Evolutionary conservation across 768 basidiomycete species (phyloP).

Genomic region (Termitomyces sp.): DNA sequence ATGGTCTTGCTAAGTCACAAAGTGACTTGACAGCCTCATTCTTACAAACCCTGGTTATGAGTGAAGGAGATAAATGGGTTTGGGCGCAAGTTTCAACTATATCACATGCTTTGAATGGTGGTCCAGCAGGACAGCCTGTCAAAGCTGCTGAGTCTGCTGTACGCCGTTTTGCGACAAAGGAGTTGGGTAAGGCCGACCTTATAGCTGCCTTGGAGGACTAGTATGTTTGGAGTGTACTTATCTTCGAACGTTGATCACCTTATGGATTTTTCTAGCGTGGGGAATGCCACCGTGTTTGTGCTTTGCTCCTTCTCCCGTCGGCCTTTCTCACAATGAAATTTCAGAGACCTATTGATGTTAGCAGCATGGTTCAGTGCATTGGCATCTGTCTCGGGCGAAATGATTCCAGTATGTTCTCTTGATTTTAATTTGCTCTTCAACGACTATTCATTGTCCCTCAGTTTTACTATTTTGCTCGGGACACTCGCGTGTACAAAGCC

Average conservation of each 20-base stretch:
- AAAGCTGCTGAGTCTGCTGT: conserved; percentile 72
- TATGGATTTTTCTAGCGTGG: conserved; percentile 49
- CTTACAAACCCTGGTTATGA: conserved; percentile 94
- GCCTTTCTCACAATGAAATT: conserved; percentile 1
- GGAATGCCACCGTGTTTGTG: conserved; percentile 75
- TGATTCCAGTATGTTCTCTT: conserved; percentile 61
- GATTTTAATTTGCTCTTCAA: conserved; percentile 2
- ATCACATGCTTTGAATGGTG: conserved; percentile 66
- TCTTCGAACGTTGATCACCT: conserved; percentile 1
- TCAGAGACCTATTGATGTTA: conserved; percentile 74
- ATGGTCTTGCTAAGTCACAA: conserved; percentile 77
- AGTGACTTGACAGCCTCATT: conserved; percentile 89
- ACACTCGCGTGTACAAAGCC: conserved; percentile 79
- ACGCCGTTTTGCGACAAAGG: conserved; percentile 82
- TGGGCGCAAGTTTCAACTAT: conserved; percentile 65
- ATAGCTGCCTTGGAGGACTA: conserved; percentile 90
- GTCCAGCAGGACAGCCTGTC: conserved; percentile 73
- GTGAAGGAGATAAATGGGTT: conserved; percentile 93
- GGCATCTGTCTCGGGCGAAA: conserved; percentile 57
- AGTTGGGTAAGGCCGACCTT: conserved; percentile 72
- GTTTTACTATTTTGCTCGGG: conserved; percentile 93
- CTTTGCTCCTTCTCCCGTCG: not conserved
- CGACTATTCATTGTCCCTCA: conserved; percentile 24
- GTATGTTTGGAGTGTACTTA: conserved; percentile 42
- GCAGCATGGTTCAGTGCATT: conserved; percentile 73